Percentiles rank a stretch among this genome's conserved stretches.
phyloP scores from a whole-genome alignment of 306 rosid species.

The Aeschynomene evenia region DNA sequence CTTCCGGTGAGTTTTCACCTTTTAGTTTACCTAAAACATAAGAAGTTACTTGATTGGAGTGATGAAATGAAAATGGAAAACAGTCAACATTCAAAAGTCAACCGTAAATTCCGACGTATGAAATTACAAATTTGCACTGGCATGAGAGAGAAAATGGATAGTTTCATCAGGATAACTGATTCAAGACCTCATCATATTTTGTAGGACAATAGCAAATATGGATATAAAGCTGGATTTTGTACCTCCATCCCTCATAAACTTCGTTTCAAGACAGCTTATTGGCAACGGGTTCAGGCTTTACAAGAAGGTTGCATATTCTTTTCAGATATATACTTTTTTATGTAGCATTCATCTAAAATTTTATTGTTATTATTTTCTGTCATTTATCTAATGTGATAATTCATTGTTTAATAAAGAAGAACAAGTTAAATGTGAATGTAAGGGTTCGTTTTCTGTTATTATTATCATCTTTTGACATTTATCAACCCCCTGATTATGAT shows the following conservation, averaged over 20 bases:
- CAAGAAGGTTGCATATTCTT: slow-evolving; percentile 58
- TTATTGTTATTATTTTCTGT: slow-evolving; percentile 3
- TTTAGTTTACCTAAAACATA: background rate
- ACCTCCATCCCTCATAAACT: slow-evolving; percentile 77
- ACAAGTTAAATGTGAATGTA: background rate
- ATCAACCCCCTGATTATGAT: slow-evolving; percentile 2
- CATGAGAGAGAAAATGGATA: background rate
- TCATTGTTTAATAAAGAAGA: slow-evolving; percentile 11
- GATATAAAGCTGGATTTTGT: slow-evolving; percentile 81
- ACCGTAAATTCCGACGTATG: no score
- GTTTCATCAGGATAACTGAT: slow-evolving; percentile 19
- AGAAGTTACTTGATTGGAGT: slow-evolving; percentile 5
- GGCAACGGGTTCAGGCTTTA: slow-evolving; percentile 78
- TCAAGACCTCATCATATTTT: slow-evolving; percentile 36
- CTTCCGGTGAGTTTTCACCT: slow-evolving; percentile 59
- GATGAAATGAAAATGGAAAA: slow-evolving; percentile 1
- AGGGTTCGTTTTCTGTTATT: background rate
- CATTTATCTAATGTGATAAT: slow-evolving; percentile 1
- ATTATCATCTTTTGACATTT: slow-evolving; percentile 20
- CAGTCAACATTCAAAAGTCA: background rate
- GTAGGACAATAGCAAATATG: slow-evolving; percentile 83
- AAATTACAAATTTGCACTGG: no score
- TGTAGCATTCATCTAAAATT: background rate
- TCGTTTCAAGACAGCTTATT: slow-evolving; percentile 73
- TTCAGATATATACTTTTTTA: slow-evolving; percentile 11